Conservation (phyloP, 2,329 filamentous ascomycete species). For the Monosporascus ibericus region DNA sequence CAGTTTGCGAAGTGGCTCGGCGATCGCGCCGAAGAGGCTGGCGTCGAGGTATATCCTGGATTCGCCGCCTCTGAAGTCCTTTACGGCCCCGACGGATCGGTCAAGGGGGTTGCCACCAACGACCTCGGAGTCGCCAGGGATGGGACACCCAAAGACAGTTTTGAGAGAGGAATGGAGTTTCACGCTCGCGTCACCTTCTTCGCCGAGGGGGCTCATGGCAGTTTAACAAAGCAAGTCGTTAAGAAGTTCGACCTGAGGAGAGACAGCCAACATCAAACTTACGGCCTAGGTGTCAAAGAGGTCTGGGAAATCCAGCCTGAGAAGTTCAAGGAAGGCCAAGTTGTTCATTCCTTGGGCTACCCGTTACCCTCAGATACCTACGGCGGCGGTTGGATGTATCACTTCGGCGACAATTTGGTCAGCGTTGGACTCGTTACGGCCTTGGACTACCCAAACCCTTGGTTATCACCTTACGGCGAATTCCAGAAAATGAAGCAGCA, state of each 20-base stretch:
- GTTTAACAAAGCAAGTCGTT: constrained; percentile 87
- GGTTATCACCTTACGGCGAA: constrained; percentile 90
- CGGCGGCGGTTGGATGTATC: constrained; percentile 98
- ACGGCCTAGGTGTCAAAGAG: constrained; percentile 90
- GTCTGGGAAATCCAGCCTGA: constrained; percentile 94
- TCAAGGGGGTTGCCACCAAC: constrained; percentile 92
- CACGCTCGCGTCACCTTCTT: constrained; percentile 88
- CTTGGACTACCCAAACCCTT: constrained; percentile 93
- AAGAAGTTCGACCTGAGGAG: constrained; percentile 88
- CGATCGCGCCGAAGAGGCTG: constrained; percentile 91
- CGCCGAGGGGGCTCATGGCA: constrained; percentile 92
- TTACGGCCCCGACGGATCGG: constrained; percentile 79
- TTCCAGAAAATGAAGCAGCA: constrained; percentile 99
- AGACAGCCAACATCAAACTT: constrained; percentile 91
- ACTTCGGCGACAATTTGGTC: constrained; percentile 96
- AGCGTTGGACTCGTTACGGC: constrained; percentile 87
- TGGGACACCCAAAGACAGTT: constrained; percentile 81
- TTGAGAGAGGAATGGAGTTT: constrained; percentile 98
- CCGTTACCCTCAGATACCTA: constrained; percentile 85
- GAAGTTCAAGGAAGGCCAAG: constrained; percentile 81
- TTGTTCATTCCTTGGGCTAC: constrained; percentile 89
- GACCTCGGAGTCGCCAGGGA: constrained; percentile 79
- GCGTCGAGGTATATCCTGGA: constrained; percentile 92
- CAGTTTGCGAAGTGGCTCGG: constrained; percentile 94
- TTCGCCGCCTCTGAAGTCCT: constrained; percentile 92